These are phyloP conservation scores for Serpula lacrymans DNA, from an alignment of 768 basidiomycete genomes.

Conservation along the genomic window DNA sequence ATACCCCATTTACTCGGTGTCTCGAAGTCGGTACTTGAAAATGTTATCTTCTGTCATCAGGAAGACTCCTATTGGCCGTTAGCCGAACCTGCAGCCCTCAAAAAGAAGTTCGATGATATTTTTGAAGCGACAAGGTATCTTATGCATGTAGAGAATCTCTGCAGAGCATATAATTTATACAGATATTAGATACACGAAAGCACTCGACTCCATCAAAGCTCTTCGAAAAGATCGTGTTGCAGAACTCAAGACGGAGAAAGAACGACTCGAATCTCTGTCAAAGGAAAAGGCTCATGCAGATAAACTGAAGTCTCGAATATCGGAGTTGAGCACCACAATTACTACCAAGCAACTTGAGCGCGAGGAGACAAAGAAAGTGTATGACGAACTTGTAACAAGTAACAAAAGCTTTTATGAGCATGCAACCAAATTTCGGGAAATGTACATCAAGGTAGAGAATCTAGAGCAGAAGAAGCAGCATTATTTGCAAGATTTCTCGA, in stretches of 20 bases:
- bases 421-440: constrained; percentile 81
- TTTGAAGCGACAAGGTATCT: constrained; percentile 93
- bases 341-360: constrained; percentile 69
- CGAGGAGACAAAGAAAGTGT: constrained; percentile 64
- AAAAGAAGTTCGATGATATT: constrained; percentile 99
- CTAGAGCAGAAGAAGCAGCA: constrained; percentile 60
- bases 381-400: constrained; percentile 61
- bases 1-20: constrained; percentile 93
- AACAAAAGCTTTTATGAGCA: constrained; percentile 80
- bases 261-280: constrained; percentile 71
- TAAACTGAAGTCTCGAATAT: constrained; percentile 67
- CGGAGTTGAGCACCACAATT: constrained; percentile 58
- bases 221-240: constrained; percentile 87
- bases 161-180: constrained; percentile 1
- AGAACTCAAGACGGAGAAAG: constrained; percentile 92
- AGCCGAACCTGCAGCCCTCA: constrained; percentile 82
- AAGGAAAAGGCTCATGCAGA: constrained; percentile 85
- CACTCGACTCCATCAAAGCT: constrained; percentile 85
- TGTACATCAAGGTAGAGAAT: constrained; percentile 67
- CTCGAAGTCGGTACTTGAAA: constrained; percentile 96
- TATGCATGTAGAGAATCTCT: neutral
- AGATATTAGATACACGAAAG: constrained; percentile 83
- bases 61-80: constrained; percentile 99
- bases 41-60: constrained; percentile 99
- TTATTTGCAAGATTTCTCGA: constrained; percentile 57